Conservation (phyloP, 2,329 filamentous ascomycete species). For the Neonectria coccinea region DNA sequence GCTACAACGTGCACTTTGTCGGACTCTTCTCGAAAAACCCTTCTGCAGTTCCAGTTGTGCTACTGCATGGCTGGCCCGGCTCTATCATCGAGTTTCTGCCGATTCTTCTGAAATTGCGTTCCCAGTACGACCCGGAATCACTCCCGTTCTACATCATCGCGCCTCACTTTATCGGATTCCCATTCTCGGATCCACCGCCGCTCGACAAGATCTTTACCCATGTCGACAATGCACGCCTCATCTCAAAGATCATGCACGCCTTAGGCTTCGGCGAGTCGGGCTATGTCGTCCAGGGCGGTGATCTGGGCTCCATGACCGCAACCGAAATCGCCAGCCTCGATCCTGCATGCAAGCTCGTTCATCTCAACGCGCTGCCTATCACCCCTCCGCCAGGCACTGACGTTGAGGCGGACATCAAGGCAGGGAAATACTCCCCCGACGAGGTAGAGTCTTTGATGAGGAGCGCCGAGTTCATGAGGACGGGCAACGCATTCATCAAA, state of each 20-base stretch:
- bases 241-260: conserved; percentile 18
- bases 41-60: conserved; percentile 13
- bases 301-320: conserved; percentile 30
- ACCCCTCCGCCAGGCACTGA: conserved; percentile 8
- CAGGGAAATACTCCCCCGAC: conserved; percentile 16
- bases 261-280: conserved; percentile 21
- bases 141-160: conserved; percentile 19
- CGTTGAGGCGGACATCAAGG: conserved; percentile 18
- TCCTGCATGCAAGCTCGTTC: conserved; percentile 13
- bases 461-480: not conserved
- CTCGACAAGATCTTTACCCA: conserved; percentile 11
- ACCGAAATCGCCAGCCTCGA: conserved; percentile 21
- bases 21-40: conserved; percentile 24
- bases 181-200: conserved; percentile 12
- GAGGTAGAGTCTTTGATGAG: conserved; percentile 8
- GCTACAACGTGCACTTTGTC: conserved; percentile 29
- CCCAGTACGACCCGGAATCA: conserved; percentile 9
- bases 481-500: conserved; percentile 1
- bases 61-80: conserved; percentile 36
- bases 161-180: conserved; percentile 17
- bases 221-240: conserved; percentile 15
- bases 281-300: conserved; percentile 31
- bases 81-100: conserved; percentile 34
- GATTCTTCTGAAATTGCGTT: conserved; percentile 20
- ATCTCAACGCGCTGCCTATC: conserved; percentile 16